Evolutionary conservation across 2,329 filamentous ascomycete genomes (phyloP).

Genomic region (Alternaria gaisen): DNA sequence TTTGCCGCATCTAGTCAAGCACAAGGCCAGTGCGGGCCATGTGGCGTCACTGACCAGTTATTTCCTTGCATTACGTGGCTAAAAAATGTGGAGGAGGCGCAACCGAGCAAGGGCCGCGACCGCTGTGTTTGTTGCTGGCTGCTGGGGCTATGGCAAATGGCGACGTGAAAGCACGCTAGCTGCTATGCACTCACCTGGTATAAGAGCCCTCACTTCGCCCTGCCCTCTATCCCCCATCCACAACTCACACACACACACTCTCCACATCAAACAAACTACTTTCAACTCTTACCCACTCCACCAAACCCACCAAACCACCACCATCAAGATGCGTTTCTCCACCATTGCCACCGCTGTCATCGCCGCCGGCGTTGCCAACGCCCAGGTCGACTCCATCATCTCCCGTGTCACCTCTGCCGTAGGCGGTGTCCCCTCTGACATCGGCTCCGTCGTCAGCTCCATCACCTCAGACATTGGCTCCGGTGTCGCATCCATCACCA

Average conservation of each 20-base stretch:
- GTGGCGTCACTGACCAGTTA: slow-evolving; percentile 38
- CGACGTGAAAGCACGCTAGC: slow-evolving; percentile 13
- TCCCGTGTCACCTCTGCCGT: slow-evolving; percentile 27
- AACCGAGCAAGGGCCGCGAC: slow-evolving; percentile 22
- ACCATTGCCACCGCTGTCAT: slow-evolving; percentile 39
- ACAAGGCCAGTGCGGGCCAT: slow-evolving; percentile 13
- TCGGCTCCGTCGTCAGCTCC: slow-evolving; percentile 21
- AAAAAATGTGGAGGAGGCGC: slow-evolving; percentile 32
- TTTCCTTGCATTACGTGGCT: slow-evolving; percentile 30
- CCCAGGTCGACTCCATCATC: slow-evolving; percentile 39
- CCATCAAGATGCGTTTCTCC: slow-evolving; percentile 50
- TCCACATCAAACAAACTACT: slow-evolving; percentile 22
- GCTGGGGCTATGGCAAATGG: slow-evolving; percentile 15
- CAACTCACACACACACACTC: slow-evolving; percentile 18
- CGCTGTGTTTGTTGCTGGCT: slow-evolving; percentile 36
- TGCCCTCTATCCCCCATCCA: slow-evolving; percentile 14
- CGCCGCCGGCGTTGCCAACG: slow-evolving; percentile 40
- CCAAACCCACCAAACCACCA: slow-evolving; percentile 4
- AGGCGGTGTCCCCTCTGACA: slow-evolving; percentile 18
- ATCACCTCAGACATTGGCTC: slow-evolving; percentile 22
- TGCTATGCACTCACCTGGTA: slow-evolving; percentile 24
- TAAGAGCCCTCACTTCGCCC: slow-evolving; percentile 27
- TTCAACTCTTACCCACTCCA: slow-evolving; percentile 7
- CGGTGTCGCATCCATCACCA: slow-evolving; percentile 16
- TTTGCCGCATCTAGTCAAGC: slow-evolving; percentile 28